Evolutionary conservation across 768 basidiomycete genomes (phyloP), one percentile per base, ranked within the genome.

Genomic region (Termitomyces heimii): DNA sequence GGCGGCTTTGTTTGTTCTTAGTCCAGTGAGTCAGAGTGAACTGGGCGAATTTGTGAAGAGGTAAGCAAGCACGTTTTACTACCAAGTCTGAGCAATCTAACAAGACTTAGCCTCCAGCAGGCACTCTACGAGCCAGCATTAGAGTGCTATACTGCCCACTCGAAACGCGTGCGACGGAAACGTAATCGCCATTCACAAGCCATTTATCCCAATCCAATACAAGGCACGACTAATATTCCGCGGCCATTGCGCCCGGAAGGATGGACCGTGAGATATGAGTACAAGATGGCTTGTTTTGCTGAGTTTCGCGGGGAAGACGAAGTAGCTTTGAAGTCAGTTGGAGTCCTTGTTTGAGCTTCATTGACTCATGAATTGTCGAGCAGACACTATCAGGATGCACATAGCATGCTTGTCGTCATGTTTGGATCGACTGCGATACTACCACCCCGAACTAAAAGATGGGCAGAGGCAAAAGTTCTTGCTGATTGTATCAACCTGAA

Each of bases 391-490:
- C 94, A 96, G 70, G 94, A 97, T 64, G 93, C 92, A 13, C 96
- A 96, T 73, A 82, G 82, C 35, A 86, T 82, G 51, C 75, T 98
- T 4, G 77, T 85, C 49, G 85, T 88, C 56, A 94, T 97, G 89
- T 96, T 98, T 66, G 85, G 86, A 2, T 93, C 92, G 7, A 89
- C 88, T 2, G 85, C 85, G 5, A 88, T 91, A 50, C 74, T 97
- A 8, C 92, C 91, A 1, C 94, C 94, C 5, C 83, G 96, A 9
- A 98, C 94, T 1, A 99, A 98, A 68, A 81, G 96, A 31, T 98
- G 96, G 96, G 94, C 95, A 16, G 97, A 99, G 70, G 96, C 96
- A 3, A 97, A 95, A 70, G 97, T 98, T 2, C 79, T 98, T 2
- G 94, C 92, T 0, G 97, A 99, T 67, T 91, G 92, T 62, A 86